Percentiles rank a stretch among this genome's conserved stretches.
These are phyloP conservation scores for Alternaria sp. DNA, from an alignment of 2,329 filamentous ascomycete species.

Conservation along the genomic window DNA sequence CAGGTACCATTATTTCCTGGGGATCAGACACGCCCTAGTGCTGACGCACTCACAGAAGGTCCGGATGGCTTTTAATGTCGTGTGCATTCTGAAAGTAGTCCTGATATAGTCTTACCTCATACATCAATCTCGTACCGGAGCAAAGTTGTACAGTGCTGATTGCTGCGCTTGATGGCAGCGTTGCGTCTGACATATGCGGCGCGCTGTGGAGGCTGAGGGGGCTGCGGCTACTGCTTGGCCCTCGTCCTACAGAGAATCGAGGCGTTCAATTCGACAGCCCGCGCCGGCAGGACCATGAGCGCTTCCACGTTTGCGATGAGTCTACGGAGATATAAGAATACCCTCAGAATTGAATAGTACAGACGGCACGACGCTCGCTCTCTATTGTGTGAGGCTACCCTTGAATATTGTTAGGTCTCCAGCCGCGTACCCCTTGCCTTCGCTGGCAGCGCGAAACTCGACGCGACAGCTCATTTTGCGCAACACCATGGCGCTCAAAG, in stretches of 20 bases:
- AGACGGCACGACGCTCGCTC: slow-evolving; percentile 9
- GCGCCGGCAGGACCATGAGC: slow-evolving; percentile 38
- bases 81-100: background rate
- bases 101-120: background rate
- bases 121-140: background rate
- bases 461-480: slow-evolving; percentile 14
- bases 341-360: slow-evolving; percentile 38
- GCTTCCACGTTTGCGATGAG: slow-evolving; percentile 29
- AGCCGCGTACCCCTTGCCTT: slow-evolving; percentile 24
- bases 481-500: slow-evolving; percentile 64
- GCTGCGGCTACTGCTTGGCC: slow-evolving; percentile 32
- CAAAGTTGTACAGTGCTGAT: background rate
- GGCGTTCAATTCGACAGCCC: slow-evolving; percentile 34
- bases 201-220: slow-evolving; percentile 37
- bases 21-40: background rate
- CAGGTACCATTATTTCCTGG: slow-evolving; percentile 1
- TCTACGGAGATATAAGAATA: slow-evolving; percentile 45
- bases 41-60: background rate
- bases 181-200: slow-evolving; percentile 14
- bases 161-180: background rate
- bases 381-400: slow-evolving; percentile 11
- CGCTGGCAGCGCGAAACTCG: slow-evolving; percentile 20
- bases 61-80: background rate
- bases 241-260: slow-evolving; percentile 30
- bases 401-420: slow-evolving; percentile 16